A percentile compares a stretch with the other conserved stretches of the same genome.
phyloP scores from a whole-genome alignment of 495 filamentous ascomycete genomes.

The Aspergillus affinis region DNA sequence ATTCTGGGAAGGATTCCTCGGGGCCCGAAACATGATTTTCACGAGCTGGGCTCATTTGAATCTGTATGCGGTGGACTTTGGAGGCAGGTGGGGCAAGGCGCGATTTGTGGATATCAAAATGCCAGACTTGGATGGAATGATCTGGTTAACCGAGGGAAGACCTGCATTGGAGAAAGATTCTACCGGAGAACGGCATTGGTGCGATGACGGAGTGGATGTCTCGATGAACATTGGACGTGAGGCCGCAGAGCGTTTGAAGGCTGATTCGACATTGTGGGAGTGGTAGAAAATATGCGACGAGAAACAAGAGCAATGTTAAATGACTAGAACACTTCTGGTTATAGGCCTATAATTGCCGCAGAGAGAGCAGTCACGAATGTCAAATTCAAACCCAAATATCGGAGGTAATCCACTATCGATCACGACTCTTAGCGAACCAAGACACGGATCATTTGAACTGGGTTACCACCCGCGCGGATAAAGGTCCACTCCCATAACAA shows the following conservation, averaged over 20 bases:
- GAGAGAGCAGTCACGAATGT: too few relatives aligned
- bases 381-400: too few relatives aligned
- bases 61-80: conserved; percentile 12
- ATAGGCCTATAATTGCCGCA: neutral
- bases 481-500: conserved; percentile 9
- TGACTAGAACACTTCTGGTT: too few relatives aligned
- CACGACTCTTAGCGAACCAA: too few relatives aligned
- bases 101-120: conserved; percentile 11
- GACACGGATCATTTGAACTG: too few relatives aligned
- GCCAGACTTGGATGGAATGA: conserved; percentile 9
- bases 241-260: conserved; percentile 7
- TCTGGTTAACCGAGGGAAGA: conserved; percentile 11
- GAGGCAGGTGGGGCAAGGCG: neutral
- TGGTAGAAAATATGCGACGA: neutral
- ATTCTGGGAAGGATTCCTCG: conserved; percentile 13
- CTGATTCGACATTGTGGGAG: conserved; percentile 7
- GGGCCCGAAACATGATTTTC: conserved; percentile 7
- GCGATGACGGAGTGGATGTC: conserved; percentile 14
- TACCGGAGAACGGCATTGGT: conserved; percentile 7
- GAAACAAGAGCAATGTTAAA: too few relatives aligned
- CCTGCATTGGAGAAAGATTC: neutral
- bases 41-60: conserved; percentile 11
- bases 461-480: conserved; percentile 11
- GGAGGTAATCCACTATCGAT: too few relatives aligned
- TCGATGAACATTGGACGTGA: conserved; percentile 5